Conservation (phyloP, 331 rosid species). For the Dryas integrifolia region DNA sequence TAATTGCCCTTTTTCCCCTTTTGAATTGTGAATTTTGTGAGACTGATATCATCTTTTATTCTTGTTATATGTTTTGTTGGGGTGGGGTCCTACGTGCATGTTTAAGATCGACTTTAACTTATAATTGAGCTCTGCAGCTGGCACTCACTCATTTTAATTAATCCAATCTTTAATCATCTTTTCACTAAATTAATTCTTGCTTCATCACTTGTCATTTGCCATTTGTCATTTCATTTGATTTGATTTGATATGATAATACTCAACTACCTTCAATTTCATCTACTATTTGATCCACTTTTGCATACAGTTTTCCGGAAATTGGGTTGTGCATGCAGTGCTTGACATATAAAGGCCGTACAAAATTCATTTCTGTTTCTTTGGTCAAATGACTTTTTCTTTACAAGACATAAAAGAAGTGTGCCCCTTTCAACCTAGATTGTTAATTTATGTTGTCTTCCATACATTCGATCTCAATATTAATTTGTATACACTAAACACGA, state of each 20-base stretch:
- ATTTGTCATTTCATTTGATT: conserved; percentile 11
- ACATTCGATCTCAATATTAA: too few relatives aligned
- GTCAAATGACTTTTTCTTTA: too few relatives aligned
- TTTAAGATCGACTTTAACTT: conserved; percentile 20
- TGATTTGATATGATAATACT: conserved; percentile 33
- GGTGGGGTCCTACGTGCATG: conserved; percentile 7
- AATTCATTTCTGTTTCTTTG: too few relatives aligned
- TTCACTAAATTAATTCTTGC: conserved; percentile 9
- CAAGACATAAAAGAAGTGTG: too few relatives aligned
- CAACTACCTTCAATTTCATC: conserved; percentile 9
- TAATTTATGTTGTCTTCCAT: too few relatives aligned
- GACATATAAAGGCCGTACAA: too few relatives aligned
- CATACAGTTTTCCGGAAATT: not conserved
- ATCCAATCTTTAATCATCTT: conserved; percentile 23
- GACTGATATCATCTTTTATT: not conserved
- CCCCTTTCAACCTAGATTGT: too few relatives aligned
- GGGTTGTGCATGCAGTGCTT: not conserved
- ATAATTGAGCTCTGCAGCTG: conserved; percentile 37
- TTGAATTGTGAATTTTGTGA: not conserved
- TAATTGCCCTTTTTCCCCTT: not conserved
- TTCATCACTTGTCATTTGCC: not conserved
- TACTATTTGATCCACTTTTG: not conserved
- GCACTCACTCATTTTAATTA: conserved; percentile 33
- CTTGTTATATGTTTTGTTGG: not conserved
- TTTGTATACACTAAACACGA: too few relatives aligned